Conservation (phyloP, 2,329 filamentous ascomycete genomes). For the Botryotinia convoluta region DNA sequence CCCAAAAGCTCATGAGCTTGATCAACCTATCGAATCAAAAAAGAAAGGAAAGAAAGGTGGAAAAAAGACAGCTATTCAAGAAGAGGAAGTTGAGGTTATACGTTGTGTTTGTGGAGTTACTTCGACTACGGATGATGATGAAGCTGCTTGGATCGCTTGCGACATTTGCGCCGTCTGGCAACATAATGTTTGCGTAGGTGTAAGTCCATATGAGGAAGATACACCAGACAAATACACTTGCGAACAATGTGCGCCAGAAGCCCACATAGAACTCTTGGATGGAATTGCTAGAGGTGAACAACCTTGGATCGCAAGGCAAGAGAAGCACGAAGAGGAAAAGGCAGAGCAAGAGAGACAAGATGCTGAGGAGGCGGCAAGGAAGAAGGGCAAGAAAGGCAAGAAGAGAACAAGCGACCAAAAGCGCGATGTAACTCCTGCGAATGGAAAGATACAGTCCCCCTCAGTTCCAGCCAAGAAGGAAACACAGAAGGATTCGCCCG, state of each 20-base stretch:
- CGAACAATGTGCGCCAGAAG: conserved; percentile 80
- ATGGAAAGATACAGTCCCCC: conserved; percentile 36
- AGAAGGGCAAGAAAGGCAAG: conserved; percentile 56
- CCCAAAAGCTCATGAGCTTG: conserved; percentile 78
- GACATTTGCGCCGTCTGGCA: conserved; percentile 94
- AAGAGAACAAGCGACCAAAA: conserved; percentile 64
- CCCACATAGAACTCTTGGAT: conserved; percentile 73
- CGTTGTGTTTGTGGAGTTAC: conserved; percentile 91
- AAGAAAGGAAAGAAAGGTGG: conserved; percentile 50
- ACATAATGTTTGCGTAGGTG: conserved; percentile 92
- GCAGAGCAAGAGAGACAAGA: conserved; percentile 54
- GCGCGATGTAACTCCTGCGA: conserved; percentile 44
- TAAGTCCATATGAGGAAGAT: conserved; percentile 72
- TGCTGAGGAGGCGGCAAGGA: conserved; percentile 42
- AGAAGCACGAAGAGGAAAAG: conserved; percentile 55
- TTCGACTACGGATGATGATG: conserved; percentile 79
- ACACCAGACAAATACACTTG: conserved; percentile 86
- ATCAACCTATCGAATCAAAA: conserved; percentile 52
- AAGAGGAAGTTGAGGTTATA: conserved; percentile 61
- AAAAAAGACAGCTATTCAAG: conserved; percentile 52
- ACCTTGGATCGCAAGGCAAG: conserved; percentile 75
- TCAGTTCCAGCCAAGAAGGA: conserved; percentile 39
- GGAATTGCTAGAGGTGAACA: conserved; percentile 77
- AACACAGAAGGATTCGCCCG: conserved; percentile 8
- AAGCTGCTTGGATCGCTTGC: conserved; percentile 93